A percentile compares a stretch with the other conserved stretches of the same genome.
phyloP scores from a whole-genome alignment of 2,329 filamentous ascomycete species.

The Nemania serpens region DNA sequence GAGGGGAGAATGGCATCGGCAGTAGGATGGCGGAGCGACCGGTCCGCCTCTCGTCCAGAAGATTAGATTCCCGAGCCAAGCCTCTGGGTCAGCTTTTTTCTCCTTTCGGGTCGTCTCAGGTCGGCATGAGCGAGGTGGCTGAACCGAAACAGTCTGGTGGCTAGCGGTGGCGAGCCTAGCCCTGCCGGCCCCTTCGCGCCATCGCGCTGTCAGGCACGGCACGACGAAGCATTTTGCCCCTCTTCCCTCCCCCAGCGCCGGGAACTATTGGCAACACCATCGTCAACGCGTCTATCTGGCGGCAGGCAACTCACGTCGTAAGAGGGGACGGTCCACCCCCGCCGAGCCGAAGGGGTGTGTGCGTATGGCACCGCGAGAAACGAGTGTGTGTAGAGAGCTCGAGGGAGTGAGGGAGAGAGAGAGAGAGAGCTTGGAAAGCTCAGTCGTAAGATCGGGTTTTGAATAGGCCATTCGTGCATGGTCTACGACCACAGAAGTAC shows the following conservation, averaged over 20 bases:
- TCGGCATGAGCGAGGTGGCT: conserved; percentile 26
- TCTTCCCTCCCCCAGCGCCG: background rate
- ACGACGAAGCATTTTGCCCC: conserved; percentile 3
- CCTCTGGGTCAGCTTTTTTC: conserved; percentile 11
- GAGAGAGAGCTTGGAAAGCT: conserved; percentile 1
- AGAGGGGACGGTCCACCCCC: background rate
- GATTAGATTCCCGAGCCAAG: conserved; percentile 20
- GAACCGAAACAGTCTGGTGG: conserved; percentile 16
- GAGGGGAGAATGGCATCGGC: background rate
- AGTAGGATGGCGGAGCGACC: conserved; percentile 21
- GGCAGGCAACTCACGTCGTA: conserved; percentile 1
- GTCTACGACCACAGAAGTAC: background rate
- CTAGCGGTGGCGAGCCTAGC: conserved; percentile 13
- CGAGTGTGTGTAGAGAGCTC: too few species aligned
- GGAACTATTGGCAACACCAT: conserved; percentile 13
- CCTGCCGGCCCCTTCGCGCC: conserved; percentile 10
- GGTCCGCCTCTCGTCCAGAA: conserved; percentile 17
- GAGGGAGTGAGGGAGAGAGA: background rate
- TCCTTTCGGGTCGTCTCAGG: conserved; percentile 4
- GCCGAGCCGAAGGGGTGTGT: background rate
- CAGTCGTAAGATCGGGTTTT: conserved; percentile 22
- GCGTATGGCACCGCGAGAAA: too few species aligned
- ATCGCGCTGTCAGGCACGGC: conserved; percentile 25
- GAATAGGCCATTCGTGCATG: conserved; percentile 21
- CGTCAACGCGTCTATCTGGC: conserved; percentile 5